These are phyloP conservation scores for Saccharomycopsis javanensis DNA, from an alignment of 805 yeast genomes.

Conservation along the genomic window DNA sequence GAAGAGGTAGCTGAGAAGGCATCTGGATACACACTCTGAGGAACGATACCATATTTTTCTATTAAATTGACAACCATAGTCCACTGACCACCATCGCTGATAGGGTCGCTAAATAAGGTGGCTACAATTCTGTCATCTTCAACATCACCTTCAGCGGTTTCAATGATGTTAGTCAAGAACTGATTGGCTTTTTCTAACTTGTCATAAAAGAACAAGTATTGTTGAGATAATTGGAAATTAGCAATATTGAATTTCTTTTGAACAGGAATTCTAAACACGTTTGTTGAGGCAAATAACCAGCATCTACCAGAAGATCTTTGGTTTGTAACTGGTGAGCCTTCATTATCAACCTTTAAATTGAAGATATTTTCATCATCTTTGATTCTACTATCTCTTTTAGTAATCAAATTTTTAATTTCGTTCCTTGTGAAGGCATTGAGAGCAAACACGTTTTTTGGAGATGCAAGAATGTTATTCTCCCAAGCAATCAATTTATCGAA, in stretches of 20 bases:
- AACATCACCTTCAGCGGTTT: conserved; percentile 54
- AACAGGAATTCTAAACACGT: conserved; percentile 55
- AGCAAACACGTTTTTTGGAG: conserved; percentile 43
- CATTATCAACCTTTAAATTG: conserved; percentile 35
- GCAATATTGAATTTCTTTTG: conserved; percentile 54
- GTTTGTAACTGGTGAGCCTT: conserved; percentile 59
- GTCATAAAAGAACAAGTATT: conserved; percentile 75
- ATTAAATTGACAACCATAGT: conserved; percentile 71
- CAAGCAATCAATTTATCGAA: conserved; percentile 31
- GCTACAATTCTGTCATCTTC: conserved; percentile 59
- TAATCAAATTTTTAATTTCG: conserved; percentile 14
- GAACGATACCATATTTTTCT: conserved; percentile 75
- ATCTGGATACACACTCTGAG: conserved; percentile 66
- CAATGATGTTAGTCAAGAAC: conserved; percentile 66
- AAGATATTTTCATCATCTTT: conserved; percentile 28
- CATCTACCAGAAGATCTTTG: conserved; percentile 76
- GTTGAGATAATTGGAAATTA: conserved; percentile 66
- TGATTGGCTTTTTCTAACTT: conserved; percentile 78
- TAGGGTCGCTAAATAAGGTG: conserved; percentile 54
- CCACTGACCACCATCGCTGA: conserved; percentile 82
- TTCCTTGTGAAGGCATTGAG: conserved; percentile 45
- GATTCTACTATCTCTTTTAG: conserved; percentile 9
- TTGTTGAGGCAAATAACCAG: conserved; percentile 82
- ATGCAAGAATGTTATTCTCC: conserved; percentile 36
- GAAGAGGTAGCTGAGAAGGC: conserved; percentile 45